Conservation (phyloP, 768 basidiomycete species). For the Calocera cornea region DNA sequence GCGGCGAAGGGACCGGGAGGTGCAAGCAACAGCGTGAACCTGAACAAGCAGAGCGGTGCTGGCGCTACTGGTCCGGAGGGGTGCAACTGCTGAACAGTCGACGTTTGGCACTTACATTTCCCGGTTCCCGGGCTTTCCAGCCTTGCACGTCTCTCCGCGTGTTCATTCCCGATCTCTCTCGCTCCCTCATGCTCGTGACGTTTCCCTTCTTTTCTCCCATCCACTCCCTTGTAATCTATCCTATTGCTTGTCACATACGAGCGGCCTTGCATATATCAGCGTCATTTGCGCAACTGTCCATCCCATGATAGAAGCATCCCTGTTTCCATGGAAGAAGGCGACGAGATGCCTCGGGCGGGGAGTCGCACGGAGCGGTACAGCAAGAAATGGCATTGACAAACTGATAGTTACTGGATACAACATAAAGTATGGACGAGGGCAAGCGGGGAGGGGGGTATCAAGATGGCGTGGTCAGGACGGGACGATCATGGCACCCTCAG, state of each 20-base stretch:
- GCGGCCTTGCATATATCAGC: neutral
- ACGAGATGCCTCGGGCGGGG: neutral
- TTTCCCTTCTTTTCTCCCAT: neutral
- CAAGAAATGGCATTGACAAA: neutral
- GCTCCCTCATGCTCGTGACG: neutral
- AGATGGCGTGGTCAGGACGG: neutral
- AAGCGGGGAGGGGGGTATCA: too few species aligned
- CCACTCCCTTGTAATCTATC: constrained; percentile 1
- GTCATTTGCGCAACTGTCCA: neutral
- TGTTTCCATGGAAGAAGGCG: neutral
- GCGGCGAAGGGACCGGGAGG: constrained; percentile 35
- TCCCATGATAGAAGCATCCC: neutral
- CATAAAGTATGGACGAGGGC: neutral
- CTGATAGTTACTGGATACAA: neutral
- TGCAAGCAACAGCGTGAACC: constrained; percentile 55
- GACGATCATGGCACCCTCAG: neutral
- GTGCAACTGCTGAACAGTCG: constrained; percentile 54
- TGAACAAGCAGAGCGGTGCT: constrained; percentile 50
- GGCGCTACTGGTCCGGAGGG: constrained; percentile 35
- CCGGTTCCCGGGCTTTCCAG: neutral
- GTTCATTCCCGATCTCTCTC: neutral
- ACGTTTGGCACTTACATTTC: neutral
- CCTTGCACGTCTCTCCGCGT: neutral
- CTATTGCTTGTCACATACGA: neutral
- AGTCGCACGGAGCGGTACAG: neutral